Evolutionary conservation across 352 stramenopile species (phyloP), one percentile per base, ranked within the genome.

Genomic region (Paralagenidium karlingii): DNA sequence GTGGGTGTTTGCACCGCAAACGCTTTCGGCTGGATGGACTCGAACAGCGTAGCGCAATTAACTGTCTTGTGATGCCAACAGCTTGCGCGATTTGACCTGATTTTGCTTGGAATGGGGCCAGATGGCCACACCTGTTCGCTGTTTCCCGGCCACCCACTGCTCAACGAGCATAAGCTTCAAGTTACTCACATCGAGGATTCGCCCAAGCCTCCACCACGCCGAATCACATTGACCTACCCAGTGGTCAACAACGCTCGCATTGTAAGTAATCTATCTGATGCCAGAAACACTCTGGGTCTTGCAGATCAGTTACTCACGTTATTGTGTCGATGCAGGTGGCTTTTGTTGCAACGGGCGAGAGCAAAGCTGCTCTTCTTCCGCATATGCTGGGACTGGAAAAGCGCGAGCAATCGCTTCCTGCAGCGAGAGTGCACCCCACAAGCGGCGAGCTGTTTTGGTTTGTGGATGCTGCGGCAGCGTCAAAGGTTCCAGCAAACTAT

Each of bases 51-150:
- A n/a, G n/a, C n/a, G n/a, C n/a, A n/a, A n/a, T n/a, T n/a, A n/a
- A n/a, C n/a, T n/a, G n/a, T 18, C 12, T n/a, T n/a, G n/a, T n/a
- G n/a, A n/a, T n/a, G n/a, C n/a, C n/a, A n/a, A n/a, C 34, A 88
- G 75, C 55, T 86, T 8, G 86, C 89, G 27, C 68, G 69, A 47
- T 94, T 99, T 36, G 95, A 99, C 57, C 55, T 97, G 41, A 85
- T 97, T 16, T 51, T 99, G 27, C 68, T 99, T 3, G 96, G 96
- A 26, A 97, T 98, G 74, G 96, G 96, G 16, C 94, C 94, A 5
- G 96, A 99, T 58, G 96, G 96, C 10, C 96, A 99, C 71, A 99
- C 94, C 13, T 98, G 91, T 59, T 98, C 90, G 37, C 71, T 99
- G 15, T 99, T 99, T 63, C 95, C 95, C 0, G 77, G 71, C 24